Evolutionary conservation across 768 basidiomycete species (phyloP), one percentile per base, ranked within the genome.

Genomic region (Aureoboletus auriporus): DNA sequence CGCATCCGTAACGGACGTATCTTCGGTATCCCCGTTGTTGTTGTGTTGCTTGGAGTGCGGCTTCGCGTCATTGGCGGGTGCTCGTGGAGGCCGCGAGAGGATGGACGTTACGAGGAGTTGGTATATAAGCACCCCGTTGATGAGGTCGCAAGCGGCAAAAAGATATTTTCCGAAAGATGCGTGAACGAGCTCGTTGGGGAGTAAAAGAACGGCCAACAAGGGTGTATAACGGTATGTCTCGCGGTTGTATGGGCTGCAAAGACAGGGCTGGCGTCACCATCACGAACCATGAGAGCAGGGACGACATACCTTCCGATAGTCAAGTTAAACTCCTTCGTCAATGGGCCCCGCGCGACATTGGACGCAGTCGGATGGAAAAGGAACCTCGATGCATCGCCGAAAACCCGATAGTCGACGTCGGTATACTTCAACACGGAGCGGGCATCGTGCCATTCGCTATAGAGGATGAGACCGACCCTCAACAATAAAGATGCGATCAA

Each of bases 141-240:
- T 39, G 44, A 97, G 77, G 60, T 98, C 93, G 67, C 86, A 88
- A 28, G 73, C 66, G 6, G 92, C 83, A 55, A 99, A 96, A 33
- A 96, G 63, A 55, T 88, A 80, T 75, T 97, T 97, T 47, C 96
- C 95, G 60, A 94, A 93, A 5, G 89, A 82, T 4, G 86, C 82
- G 54, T 92, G 90, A 10, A 93, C 54, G 71, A 85, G 76, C 52
- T 75, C 76, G 61, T 93, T 95, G 9, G 95, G 93, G 3, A 83
- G 72, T 26, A 97, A 71, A 13, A 96, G 66, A 4, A 91, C 64
- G 3, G 96, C 89, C 11, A 99, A 78, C 29, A 99, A 70, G 7
- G 96, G 96, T 0, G 96, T 98, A 66, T 99, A 99, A 16, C 96
- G 88, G 65, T 95, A 99, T 1, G 96, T 99, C 56, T 88, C 81